phyloP scores from a whole-genome alignment of 495 filamentous ascomycete species.

The Daldinia caldariorum region DNA sequence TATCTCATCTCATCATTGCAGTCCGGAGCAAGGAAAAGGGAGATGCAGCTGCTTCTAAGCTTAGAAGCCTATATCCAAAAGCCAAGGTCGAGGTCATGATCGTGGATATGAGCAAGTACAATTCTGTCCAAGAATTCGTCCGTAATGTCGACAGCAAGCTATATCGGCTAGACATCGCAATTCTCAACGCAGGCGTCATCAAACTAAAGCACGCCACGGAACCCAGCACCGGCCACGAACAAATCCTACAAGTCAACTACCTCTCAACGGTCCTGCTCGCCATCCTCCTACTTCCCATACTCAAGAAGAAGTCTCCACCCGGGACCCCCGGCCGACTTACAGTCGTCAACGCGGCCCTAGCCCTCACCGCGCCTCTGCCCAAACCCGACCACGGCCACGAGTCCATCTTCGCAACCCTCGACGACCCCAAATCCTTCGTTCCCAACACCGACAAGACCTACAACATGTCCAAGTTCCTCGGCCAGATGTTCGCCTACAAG shows the following conservation, averaged over 20 bases:
- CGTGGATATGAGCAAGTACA: constrained; percentile 61
- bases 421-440: constrained; percentile 50
- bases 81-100: constrained; percentile 64
- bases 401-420: constrained; percentile 57
- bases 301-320: constrained; percentile 50
- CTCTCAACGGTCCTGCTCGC: constrained; percentile 60
- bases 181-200: constrained; percentile 64
- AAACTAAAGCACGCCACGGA: constrained; percentile 46
- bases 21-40: constrained; percentile 63
- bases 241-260: constrained; percentile 58
- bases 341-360: constrained; percentile 53
- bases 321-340: constrained; percentile 52
- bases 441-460: constrained; percentile 49
- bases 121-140: constrained; percentile 58
- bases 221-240: constrained; percentile 59
- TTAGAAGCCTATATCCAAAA: constrained; percentile 48
- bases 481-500: constrained; percentile 55
- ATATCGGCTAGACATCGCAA: constrained; percentile 57
- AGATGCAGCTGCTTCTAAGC: constrained; percentile 51
- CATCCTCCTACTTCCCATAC: constrained; percentile 59
- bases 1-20: constrained; percentile 63
- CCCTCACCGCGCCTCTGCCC: constrained; percentile 49
- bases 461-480: constrained; percentile 54
- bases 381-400: constrained; percentile 31
- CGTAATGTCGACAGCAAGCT: constrained; percentile 49